Percentiles rank a stretch among this genome's conserved stretches.
Conservation (phyloP, 306 rosid genomes). For the Cucurbita maxima region DNA sequence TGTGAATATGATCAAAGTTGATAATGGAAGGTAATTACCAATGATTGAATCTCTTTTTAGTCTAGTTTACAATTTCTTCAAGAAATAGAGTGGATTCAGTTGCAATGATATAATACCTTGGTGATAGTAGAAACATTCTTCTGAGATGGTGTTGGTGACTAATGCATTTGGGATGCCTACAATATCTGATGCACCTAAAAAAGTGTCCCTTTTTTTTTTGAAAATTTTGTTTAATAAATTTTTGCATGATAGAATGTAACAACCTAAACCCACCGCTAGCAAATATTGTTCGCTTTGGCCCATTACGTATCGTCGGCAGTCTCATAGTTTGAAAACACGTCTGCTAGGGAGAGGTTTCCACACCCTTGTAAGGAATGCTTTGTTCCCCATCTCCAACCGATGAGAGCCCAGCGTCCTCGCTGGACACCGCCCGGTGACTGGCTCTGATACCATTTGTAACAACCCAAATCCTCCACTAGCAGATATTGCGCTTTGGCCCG, state of each 20-base stretch:
- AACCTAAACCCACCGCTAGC: too few species aligned
- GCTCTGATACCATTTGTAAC: too few species aligned
- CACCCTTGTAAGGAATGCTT: too few species aligned
- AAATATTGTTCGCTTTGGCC: too few species aligned
- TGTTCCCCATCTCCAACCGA: too few species aligned
- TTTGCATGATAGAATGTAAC: not conserved
- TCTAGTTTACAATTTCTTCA: not conserved
- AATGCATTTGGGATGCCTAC: not conserved
- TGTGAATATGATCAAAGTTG: conserved; percentile 78
- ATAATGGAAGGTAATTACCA: conserved; percentile 62
- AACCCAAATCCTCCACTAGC: too few species aligned
- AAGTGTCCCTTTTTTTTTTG: not conserved
- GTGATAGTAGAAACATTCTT: not conserved
- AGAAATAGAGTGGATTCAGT: conserved; percentile 6
- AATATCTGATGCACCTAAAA: not conserved
- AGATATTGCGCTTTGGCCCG: too few species aligned
- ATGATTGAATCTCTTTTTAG: not conserved
- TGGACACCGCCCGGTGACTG: too few species aligned
- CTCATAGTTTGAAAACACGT: too few species aligned
- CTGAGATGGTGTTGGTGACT: not conserved
- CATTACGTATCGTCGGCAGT: too few species aligned
- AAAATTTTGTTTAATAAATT: not conserved
- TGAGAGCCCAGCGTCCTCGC: too few species aligned
- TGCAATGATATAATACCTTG: not conserved
- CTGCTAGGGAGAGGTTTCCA: too few species aligned